phyloP scores from a whole-genome alignment of 345 rosid species.

The Eucalyptus grandis region DNA sequence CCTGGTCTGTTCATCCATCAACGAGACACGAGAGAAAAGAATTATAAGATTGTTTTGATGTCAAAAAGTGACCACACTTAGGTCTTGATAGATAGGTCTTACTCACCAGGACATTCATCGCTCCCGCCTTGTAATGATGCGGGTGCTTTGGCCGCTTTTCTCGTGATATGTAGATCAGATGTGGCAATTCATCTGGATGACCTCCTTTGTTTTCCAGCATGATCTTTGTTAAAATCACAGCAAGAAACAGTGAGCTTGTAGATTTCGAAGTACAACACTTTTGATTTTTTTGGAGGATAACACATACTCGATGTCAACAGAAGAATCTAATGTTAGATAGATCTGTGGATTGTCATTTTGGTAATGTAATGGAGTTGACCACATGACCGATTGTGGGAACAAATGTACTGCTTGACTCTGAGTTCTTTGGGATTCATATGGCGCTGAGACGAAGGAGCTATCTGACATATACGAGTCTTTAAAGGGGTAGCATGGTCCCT shows the following conservation, averaged over 20 bases:
- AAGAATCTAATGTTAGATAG: not conserved
- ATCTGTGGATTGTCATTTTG: not conserved
- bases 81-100: not conserved
- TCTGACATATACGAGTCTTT: not conserved
- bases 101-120: constrained; percentile 67
- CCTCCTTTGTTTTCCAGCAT: constrained; percentile 33
- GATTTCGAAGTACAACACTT: not conserved
- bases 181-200: constrained; percentile 26
- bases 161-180: constrained; percentile 48
- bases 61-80: not conserved
- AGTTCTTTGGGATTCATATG: not conserved
- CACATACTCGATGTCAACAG: not conserved
- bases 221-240: constrained; percentile 7
- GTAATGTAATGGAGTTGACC: not conserved
- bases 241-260: not conserved
- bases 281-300: not conserved
- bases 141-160: constrained; percentile 40
- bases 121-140: constrained; percentile 68
- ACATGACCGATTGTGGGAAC: not conserved
- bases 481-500: not conserved
- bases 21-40: not conserved
- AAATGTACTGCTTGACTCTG: not conserved
- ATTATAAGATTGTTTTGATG: not conserved
- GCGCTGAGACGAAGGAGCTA: not conserved
- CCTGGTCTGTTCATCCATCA: not conserved